phyloP scores from a whole-genome alignment of 352 stramenopile species.

The Nothophytophthora sp. region DNA sequence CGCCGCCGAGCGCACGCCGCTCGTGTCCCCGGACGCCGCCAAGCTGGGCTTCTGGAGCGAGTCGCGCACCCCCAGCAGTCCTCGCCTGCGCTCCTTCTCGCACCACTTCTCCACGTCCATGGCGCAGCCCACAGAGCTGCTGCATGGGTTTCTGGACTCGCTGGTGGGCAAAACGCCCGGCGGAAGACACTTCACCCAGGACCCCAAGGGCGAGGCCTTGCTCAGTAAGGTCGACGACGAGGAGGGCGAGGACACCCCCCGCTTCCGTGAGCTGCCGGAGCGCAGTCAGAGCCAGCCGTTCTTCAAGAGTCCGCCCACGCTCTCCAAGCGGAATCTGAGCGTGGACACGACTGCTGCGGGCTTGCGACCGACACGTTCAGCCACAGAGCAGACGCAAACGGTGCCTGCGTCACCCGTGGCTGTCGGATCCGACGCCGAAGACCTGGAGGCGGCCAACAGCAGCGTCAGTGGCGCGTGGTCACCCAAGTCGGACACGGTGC shows the following conservation, averaged over 20 bases:
- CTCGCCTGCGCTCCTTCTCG: conserved; percentile 71
- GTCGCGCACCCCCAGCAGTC: conserved; percentile 54
- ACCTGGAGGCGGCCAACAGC: conserved; percentile 22
- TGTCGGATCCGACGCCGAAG: conserved; percentile 20
- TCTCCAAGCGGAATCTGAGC: conserved; percentile 40
- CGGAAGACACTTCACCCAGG: conserved; percentile 27
- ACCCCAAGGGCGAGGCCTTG: conserved; percentile 40
- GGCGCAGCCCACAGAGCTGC: conserved; percentile 57
- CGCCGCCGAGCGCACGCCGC: conserved; percentile 39
- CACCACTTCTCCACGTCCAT: conserved; percentile 76
- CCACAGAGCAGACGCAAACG: conserved; percentile 5
- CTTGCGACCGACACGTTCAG: conserved; percentile 10
- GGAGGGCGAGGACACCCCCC: conserved; percentile 16
- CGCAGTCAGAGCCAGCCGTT: conserved; percentile 45
- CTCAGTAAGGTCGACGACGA: conserved; percentile 19
- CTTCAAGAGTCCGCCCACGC: conserved; percentile 24
- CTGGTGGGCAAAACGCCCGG: conserved; percentile 64
- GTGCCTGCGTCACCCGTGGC: conserved; percentile 8
- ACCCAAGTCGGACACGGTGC: conserved; percentile 55
- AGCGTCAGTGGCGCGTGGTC: conserved; percentile 48
- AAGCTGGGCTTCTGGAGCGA: conserved; percentile 86
- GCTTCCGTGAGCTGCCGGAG: conserved; percentile 26
- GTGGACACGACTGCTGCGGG: conserved; percentile 40
- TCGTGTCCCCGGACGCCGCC: conserved; percentile 56
- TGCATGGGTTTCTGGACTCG: conserved; percentile 72